These are phyloP conservation scores for Kondoa malvinella DNA, from an alignment of 768 basidiomycete species.

Conservation along the genomic window DNA sequence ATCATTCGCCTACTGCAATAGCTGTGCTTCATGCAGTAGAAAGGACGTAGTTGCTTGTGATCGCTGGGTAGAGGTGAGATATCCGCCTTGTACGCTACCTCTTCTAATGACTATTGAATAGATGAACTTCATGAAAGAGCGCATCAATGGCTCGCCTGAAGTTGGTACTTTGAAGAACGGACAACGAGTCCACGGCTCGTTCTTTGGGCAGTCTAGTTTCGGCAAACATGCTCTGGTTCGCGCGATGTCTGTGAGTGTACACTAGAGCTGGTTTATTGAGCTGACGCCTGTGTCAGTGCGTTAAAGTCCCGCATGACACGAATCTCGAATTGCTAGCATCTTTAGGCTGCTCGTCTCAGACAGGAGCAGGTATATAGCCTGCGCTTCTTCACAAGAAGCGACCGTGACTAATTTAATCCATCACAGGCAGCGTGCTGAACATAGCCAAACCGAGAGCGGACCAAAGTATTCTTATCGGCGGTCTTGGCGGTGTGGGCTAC, in stretches of 20 bases:
- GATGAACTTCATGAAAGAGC: neutral
- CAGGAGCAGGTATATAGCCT: neutral
- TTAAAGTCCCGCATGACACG: neutral
- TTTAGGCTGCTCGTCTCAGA: neutral
- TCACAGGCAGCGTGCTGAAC: neutral
- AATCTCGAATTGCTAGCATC: neutral
- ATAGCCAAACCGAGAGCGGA: neutral
- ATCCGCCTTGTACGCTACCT: neutral
- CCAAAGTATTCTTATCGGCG: neutral
- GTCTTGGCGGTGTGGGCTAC: neutral
- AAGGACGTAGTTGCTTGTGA: neutral
- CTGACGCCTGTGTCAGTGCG: neutral
- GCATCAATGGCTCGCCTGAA: neutral
- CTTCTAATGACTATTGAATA: neutral
- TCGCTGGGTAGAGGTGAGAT: neutral
- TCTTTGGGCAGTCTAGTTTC: neutral
- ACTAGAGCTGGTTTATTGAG: neutral
- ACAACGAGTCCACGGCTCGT: neutral
- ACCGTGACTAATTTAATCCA: too few species aligned
- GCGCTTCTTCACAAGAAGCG: too few species aligned
- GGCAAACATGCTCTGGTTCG: neutral
- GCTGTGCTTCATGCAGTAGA: neutral
- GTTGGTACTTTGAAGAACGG: neutral
- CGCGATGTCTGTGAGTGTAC: neutral
- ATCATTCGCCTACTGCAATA: neutral